These are phyloP conservation scores for Hortiboletus flavorubellus DNA, from an alignment of 768 basidiomycete genomes.

Conservation along the genomic window DNA sequence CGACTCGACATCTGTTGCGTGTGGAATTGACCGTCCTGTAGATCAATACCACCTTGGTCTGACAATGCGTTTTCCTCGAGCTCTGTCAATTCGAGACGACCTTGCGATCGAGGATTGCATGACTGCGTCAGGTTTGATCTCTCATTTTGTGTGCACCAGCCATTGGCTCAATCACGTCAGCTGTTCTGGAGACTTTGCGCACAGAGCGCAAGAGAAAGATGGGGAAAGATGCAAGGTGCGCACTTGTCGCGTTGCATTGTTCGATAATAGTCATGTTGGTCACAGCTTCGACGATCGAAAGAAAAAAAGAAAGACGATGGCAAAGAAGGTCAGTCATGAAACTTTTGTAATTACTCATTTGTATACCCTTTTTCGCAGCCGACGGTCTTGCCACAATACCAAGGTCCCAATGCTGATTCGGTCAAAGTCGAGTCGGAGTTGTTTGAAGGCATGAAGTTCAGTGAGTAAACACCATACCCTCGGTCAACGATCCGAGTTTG, in stretches of 20 bases:
- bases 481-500: not conserved
- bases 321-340: conserved; percentile 27
- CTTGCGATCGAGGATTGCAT: conserved; percentile 68
- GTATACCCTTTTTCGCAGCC: conserved; percentile 36
- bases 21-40: conserved; percentile 22
- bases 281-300: conserved; percentile 34
- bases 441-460: conserved; percentile 75
- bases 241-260: not conserved
- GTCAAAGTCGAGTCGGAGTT: conserved; percentile 59
- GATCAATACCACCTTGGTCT: conserved; percentile 83
- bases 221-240: conserved; percentile 56
- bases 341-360: not conserved
- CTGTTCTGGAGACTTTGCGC: conserved; percentile 56
- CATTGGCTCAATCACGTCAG: conserved; percentile 32
- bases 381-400: conserved; percentile 60
- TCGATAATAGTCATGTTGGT: not conserved
- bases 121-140: conserved; percentile 56
- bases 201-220: conserved; percentile 73
- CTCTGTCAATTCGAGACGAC: conserved; percentile 76
- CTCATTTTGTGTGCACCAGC: not conserved
- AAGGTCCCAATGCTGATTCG: conserved; percentile 59
- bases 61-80: conserved; percentile 95
- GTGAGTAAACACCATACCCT: conserved; percentile 42
- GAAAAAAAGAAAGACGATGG: conserved; percentile 26
- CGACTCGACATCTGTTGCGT: not conserved